Evolutionary conservation across 441 rosid species (phyloP), one percentile per base, ranked within the genome.

Genomic region (Francoa sonchifolia): DNA sequence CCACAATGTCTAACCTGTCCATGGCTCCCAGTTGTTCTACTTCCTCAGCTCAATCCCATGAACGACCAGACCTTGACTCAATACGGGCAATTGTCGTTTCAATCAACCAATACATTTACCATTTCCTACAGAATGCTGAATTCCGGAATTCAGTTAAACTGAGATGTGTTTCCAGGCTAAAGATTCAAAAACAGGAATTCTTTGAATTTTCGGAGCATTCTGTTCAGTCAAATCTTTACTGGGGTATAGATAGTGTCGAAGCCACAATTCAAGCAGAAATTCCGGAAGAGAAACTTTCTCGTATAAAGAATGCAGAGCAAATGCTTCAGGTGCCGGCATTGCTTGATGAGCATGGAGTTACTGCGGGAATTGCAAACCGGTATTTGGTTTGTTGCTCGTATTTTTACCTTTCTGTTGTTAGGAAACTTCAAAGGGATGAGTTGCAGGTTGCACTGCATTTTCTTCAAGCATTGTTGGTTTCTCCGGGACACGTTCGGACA

Each of bases 311-410:
- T 31, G 65, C 92, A 1, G 96, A 89, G 68, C 61, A 47, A 51
- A 61, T 77, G 92, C 95, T 84, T 44, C 98, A 89, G 65, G 76
- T 72, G 13, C 96, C 96, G 1, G 96, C 98, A 10, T 71, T 79
- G 71, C 82, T 85, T 37, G 89, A 79, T 4, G 94, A 82, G 48
- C 71, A 69, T 31, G 94, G 74, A 44, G 50, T 47, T 26, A 82
- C 82, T 4, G 68, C 74, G 9, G 86, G 95, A 45, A 67, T 85
- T 48, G 67, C 72, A 1, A 85, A 85, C 58, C 40, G 45, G 7
- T 63, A 53, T 39, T 63, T 89, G 67, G 63, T 89, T 47, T 62
- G 71, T 53, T 64, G 69, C 69, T 76, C 94, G 3, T 85, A 82
- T 52, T 77, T 82, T 29, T 89, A 71, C 63, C 80, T 89, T 31